Conservation (phyloP, 1,284 basidiomycete genomes). For the Boletus mariae region DNA sequence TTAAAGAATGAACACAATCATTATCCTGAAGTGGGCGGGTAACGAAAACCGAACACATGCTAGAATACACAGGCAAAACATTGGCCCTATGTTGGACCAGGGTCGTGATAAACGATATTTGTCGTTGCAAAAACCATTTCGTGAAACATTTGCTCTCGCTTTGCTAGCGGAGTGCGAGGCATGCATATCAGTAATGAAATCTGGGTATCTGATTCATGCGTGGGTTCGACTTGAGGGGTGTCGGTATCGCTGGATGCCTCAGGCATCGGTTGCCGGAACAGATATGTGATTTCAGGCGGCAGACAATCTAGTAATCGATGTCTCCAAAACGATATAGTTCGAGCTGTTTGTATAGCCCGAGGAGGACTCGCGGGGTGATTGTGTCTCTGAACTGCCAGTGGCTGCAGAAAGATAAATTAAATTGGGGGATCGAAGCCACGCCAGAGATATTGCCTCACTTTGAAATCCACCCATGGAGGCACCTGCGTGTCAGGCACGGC, state of each 20-base stretch:
- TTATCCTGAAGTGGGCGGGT: slow-evolving; percentile 5
- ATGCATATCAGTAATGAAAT: slow-evolving; percentile 29
- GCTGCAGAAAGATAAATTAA: slow-evolving; percentile 17
- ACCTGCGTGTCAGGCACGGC: slow-evolving; percentile 4
- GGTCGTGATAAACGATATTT: slow-evolving; percentile 15
- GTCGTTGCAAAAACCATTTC: slow-evolving; percentile 30
- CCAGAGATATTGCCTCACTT: slow-evolving; percentile 13
- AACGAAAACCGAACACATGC: slow-evolving; percentile 12
- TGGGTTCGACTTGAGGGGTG: slow-evolving; percentile 4
- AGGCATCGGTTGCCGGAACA: slow-evolving; percentile 24
- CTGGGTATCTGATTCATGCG: slow-evolving; percentile 24
- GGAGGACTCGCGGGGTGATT: background rate
- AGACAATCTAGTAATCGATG: slow-evolving; percentile 10
- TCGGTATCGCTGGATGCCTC: slow-evolving; percentile 2
- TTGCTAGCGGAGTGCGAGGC: slow-evolving; percentile 16
- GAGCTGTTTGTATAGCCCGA: slow-evolving; percentile 3
- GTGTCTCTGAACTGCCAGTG: slow-evolving; percentile 21
- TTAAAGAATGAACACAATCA: slow-evolving; percentile 6
- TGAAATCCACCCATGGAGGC: slow-evolving; percentile 19
- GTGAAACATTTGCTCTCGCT: slow-evolving; percentile 2
- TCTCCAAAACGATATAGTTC: slow-evolving; percentile 20
- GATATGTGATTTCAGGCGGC: slow-evolving; percentile 28
- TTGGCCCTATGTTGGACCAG: slow-evolving; percentile 9
- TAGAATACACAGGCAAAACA: slow-evolving; percentile 3
- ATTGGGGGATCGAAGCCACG: background rate